Evolutionary conservation across 495 filamentous ascomycete species (phyloP), one percentile per base, ranked within the genome.

Genomic region (Letharia columbiana): DNA sequence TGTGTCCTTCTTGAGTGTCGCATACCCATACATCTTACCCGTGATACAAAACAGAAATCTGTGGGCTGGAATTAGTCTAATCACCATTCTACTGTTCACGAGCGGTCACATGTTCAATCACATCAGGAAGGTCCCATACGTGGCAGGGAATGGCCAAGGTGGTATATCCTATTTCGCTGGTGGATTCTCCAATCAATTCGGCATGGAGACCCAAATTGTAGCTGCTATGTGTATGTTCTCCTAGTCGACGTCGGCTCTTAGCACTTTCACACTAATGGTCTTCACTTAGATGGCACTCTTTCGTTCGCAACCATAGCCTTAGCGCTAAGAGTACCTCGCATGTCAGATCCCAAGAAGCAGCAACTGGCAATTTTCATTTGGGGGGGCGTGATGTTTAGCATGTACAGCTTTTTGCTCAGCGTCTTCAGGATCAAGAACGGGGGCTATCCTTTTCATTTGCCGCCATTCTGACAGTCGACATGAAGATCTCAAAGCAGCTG

Each of bases 41-140:
- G 74, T 96, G 63, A 78, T 98, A 45, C 90, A 91, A 73, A 97
- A 90, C 75, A 85, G 92, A 63, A 97, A 94, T 66, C 77, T 97
- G 39, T 99, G 94, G 95, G 92, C 94, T 42, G 92, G 89, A 39
- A 73, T 96, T 69, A 93, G 89, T 73, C 78, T 99, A 61, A 90
- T 99, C 69, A 83, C 86, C 11, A 91, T 99, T 66, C 85, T 99
- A 52, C 79, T 99, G 42, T 99, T 99, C 79, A 98, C 90, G 44
- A 91, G 87, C 69, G 94, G 95, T 18, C 92, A 98, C 74, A 98
- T 99, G 94, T 99, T 92, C 83, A 98, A 98, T 77, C 94, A 98
- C 70, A 99, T 99, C 73, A 84, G 94, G 64, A 92, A 92, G 72
- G 91, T 94, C 1, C 93, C 94, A n/a, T 99, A 99, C 72, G 91